phyloP scores from a whole-genome alignment of 345 rosid genomes.

The Aquilaria yunnanensis region DNA sequence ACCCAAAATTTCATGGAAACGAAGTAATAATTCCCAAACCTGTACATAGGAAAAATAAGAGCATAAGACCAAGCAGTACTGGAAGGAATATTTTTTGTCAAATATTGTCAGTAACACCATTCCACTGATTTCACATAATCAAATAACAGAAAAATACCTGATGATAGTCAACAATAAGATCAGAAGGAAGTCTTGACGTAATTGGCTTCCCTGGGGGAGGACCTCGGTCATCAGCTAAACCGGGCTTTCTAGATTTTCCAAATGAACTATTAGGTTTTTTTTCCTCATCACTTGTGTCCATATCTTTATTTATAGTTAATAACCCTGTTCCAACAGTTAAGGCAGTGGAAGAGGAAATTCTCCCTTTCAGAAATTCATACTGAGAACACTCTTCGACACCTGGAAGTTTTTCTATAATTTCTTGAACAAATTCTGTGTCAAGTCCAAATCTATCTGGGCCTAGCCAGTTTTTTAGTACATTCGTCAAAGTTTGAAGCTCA shows the following conservation, averaged over 20 bases:
- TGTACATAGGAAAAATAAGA: constrained; percentile 26
- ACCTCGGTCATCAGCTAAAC: constrained; percentile 32
- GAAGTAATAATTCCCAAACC: constrained; percentile 78
- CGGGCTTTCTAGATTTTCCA: constrained; percentile 42
- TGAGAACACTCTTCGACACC: constrained; percentile 55
- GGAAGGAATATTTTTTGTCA: constrained; percentile 1
- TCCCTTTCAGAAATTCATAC: constrained; percentile 53
- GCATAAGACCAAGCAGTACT: constrained; percentile 6
- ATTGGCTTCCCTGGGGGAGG: constrained; percentile 67
- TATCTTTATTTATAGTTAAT: constrained; percentile 41
- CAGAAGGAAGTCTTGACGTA: constrained; percentile 66
- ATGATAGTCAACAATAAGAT: constrained; percentile 78
- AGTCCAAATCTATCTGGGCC: constrained; percentile 88
- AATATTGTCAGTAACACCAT: constrained; percentile 8
- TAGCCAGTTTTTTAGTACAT: constrained; percentile 61
- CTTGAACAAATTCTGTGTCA: constrained; percentile 86
- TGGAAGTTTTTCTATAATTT: constrained; percentile 77
- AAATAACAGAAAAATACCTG: constrained; percentile 47
- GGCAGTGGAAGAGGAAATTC: constrained; percentile 36
- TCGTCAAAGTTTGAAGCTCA: constrained; percentile 34
- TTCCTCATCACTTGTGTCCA: constrained; percentile 32
- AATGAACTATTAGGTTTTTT: constrained; percentile 27
- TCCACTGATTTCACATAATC: background rate
- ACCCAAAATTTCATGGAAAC: constrained; percentile 72
- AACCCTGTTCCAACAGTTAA: constrained; percentile 63